phyloP scores from a whole-genome alignment of 140 eudicot genomes.

The Senecio squalidus region DNA sequence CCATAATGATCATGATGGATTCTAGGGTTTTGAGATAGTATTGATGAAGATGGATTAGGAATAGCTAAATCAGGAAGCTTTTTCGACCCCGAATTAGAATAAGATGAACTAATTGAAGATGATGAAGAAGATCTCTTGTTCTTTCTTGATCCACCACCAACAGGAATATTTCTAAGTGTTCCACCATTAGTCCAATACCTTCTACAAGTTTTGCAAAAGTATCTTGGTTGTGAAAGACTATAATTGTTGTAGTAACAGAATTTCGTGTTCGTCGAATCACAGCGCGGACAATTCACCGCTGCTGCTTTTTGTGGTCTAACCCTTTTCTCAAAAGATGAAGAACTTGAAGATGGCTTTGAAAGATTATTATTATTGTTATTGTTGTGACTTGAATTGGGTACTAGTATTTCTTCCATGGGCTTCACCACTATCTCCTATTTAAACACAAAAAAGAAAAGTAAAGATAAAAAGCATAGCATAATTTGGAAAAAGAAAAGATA shows the following conservation, averaged over 20 bases:
- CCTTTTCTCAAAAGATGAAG: slow-evolving; percentile 53
- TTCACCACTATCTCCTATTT: slow-evolving; percentile 61
- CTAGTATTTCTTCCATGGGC: slow-evolving; percentile 58
- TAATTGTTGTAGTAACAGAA: slow-evolving; percentile 92
- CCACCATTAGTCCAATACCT: slow-evolving; percentile 99
- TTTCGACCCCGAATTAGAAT: slow-evolving; percentile 14
- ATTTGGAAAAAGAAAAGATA: slow-evolving; percentile 24
- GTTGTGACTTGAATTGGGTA: slow-evolving; percentile 28
- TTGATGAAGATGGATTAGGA: slow-evolving; percentile 21
- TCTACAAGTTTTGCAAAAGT: slow-evolving; percentile 87
- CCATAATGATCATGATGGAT: slow-evolving; percentile 32
- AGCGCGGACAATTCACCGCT: slow-evolving; percentile 78
- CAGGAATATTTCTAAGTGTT: slow-evolving; percentile 75
- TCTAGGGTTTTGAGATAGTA: slow-evolving; percentile 47
- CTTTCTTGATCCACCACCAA: slow-evolving; percentile 87
- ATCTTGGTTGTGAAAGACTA: slow-evolving; percentile 88
- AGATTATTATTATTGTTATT: slow-evolving; percentile 8
- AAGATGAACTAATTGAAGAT: slow-evolving; percentile 9
- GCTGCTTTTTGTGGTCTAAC: slow-evolving; percentile 58
- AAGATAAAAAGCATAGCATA: slow-evolving; percentile 12
- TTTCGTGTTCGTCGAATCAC: slow-evolving; percentile 86
- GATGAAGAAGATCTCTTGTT: slow-evolving; percentile 67
- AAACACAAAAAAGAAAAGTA: slow-evolving; percentile 22
- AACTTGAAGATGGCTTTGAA: slow-evolving; percentile 33
- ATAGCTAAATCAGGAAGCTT: slow-evolving; percentile 37